These are phyloP conservation scores for Penicillium glabrum DNA, from an alignment of 2,329 filamentous ascomycete genomes.

Conservation along the genomic window DNA sequence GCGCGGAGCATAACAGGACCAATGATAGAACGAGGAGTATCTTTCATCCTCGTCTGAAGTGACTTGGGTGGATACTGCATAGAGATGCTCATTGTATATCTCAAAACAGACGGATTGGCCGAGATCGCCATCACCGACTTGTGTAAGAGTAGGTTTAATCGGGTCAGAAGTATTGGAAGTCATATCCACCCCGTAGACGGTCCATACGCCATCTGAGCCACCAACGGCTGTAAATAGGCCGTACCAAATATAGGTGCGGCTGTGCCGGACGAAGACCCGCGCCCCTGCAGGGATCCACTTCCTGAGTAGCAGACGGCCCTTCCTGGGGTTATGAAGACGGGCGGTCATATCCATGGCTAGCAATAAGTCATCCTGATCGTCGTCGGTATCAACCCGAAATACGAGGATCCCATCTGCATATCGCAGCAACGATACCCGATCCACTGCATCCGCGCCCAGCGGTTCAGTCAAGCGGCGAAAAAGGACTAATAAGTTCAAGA, in stretches of 20 bases:
- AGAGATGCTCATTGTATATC: conserved; percentile 65
- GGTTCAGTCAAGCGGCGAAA: conserved; percentile 31
- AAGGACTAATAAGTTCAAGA: conserved; percentile 55
- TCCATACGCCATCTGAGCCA: conserved; percentile 61
- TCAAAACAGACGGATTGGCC: conserved; percentile 71
- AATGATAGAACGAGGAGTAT: conserved; percentile 69
- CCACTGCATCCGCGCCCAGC: conserved; percentile 36
- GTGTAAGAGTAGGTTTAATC: conserved; percentile 25
- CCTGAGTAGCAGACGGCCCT: conserved; percentile 43
- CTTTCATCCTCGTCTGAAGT: conserved; percentile 62
- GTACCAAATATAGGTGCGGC: conserved; percentile 61
- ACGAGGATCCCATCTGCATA: conserved; percentile 59
- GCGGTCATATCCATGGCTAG: conserved; percentile 50
- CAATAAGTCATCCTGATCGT: conserved; percentile 50
- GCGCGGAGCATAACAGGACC: conserved; percentile 60
- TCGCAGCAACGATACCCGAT: conserved; percentile 56
- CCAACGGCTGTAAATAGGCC: conserved; percentile 62
- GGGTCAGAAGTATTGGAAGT: conserved; percentile 31
- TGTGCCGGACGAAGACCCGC: conserved; percentile 69
- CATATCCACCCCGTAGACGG: conserved; percentile 56
- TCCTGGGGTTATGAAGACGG: conserved; percentile 15
- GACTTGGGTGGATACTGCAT: conserved; percentile 67
- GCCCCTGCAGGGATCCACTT: conserved; percentile 47
- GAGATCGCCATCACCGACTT: conserved; percentile 49
- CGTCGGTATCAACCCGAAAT: conserved; percentile 54